Evolutionary conservation across 495 filamentous ascomycete species (phyloP), one percentile per base, ranked within the genome.

Genomic region (Tetracladium marchalianum): DNA sequence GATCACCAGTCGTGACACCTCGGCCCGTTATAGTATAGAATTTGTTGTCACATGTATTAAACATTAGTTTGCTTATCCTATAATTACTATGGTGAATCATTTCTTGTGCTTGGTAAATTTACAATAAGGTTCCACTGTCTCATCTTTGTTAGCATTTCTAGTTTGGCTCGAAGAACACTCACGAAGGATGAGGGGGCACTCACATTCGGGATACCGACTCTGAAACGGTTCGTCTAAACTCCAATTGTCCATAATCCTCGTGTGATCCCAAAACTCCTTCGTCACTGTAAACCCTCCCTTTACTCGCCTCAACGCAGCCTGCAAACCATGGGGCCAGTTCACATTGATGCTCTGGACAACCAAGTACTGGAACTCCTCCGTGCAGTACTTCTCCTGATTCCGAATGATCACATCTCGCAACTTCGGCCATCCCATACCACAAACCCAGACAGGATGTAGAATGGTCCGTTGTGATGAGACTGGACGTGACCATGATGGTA

Each of bases 351-450:
- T 54, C 5, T 32, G 40, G 34, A 35, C 44, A 38, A 58, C 52
- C 18, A 55, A 17, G n/a, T 54, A 43, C 11, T 53, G 46, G 35
- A 61, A 63, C 39, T 62, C 53, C 5, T 46, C 45, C 11, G 52
- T 63, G 5, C 44, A 49, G 47, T 63, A 64, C 9, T 33, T 24
- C 5, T 47, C 42, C 32, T 56, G 60, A 34, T 52, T 56, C 12
- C 47, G 44, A 31, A 61, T 62, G 43, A 66, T 44, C 11, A 42
- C 42, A 33, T 58, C 60, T 40, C 57, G 56, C 22, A 61, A 37
- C 32, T 56, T 47, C 10, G 41, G 41, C 52, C 49, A 57, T 8
- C 52, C 33, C 10, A 61, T 49, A 13, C 44, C 41, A 39, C 55
- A 52, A 18, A 59, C 46, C 55, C 55, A 61, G 11, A 51, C 40